Evolutionary conservation across 805 yeast genomes (phyloP).

Genomic region (Saccharomycopsis javanensis): DNA sequence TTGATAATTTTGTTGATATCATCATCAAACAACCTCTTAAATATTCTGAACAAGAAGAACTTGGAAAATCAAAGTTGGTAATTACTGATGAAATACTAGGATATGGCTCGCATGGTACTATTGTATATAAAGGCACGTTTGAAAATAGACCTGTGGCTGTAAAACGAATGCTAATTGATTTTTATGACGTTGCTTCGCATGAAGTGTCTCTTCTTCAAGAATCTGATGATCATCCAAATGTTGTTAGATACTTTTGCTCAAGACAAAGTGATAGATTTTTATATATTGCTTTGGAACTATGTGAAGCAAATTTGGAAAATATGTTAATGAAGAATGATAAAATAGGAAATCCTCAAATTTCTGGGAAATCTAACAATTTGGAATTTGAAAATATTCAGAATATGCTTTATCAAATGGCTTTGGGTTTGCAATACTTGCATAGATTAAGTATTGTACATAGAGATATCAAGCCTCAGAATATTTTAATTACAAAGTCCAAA

Average conservation of each 20-base stretch:
- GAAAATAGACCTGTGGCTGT: constrained; percentile 94
- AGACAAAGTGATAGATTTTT: constrained; percentile 80
- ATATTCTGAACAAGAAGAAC: constrained; percentile 5
- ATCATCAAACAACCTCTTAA: constrained; percentile 23
- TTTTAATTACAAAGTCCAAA: constrained; percentile 16
- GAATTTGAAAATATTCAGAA: constrained; percentile 33
- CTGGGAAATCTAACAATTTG: not conserved
- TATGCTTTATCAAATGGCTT: constrained; percentile 64
- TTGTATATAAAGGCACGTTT: constrained; percentile 82
- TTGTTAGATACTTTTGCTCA: constrained; percentile 87
- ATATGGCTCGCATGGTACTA: constrained; percentile 94
- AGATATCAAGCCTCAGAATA: constrained; percentile 45
- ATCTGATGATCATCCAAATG: constrained; percentile 95
- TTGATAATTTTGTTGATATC: constrained; percentile 16
- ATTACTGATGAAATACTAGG: constrained; percentile 77
- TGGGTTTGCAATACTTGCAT: constrained; percentile 81
- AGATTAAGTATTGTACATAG: constrained; percentile 87
- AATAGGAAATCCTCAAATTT: not conserved
- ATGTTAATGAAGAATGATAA: constrained; percentile 32
- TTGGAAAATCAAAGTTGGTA: constrained; percentile 37
- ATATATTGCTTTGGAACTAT: constrained; percentile 87
- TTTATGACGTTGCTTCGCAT: constrained; percentile 87
- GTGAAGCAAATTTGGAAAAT: constrained; percentile 83
- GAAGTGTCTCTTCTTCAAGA: constrained; percentile 83
- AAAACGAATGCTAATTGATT: constrained; percentile 85